Conservation (phyloP, 495 filamentous ascomycete genomes). For the Penicillium pulvis region DNA sequence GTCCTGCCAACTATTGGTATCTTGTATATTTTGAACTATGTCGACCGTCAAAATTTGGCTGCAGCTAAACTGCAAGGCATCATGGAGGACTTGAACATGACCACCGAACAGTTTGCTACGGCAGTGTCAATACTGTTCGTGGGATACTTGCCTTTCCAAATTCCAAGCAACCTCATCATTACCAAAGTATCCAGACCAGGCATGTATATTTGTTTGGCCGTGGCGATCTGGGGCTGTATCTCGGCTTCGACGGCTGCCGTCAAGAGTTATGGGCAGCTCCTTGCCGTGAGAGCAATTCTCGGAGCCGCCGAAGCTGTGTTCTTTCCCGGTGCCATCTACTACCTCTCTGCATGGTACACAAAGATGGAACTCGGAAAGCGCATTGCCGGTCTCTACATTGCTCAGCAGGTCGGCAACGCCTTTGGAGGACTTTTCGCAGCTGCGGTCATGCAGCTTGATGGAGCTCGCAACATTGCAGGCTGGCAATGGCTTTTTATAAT, state of each 20-base stretch:
- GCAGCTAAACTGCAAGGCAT: conserved; percentile 34
- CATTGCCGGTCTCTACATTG: conserved; percentile 59
- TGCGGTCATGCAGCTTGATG: conserved; percentile 53
- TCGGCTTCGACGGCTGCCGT: conserved; percentile 44
- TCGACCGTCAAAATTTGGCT: conserved; percentile 38
- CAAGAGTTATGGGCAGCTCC: conserved; percentile 29
- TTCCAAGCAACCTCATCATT: conserved; percentile 61
- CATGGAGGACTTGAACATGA: conserved; percentile 32
- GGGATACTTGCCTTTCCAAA: conserved; percentile 57
- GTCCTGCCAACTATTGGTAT: conserved; percentile 41
- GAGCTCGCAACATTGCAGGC: conserved; percentile 42
- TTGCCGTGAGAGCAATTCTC: conserved; percentile 40
- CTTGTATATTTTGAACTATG: conserved; percentile 43
- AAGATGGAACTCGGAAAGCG: conserved; percentile 56
- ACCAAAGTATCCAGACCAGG: conserved; percentile 42
- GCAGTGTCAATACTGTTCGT: conserved; percentile 37
- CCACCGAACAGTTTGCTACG: conserved; percentile 30
- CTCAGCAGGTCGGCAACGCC: conserved; percentile 56
- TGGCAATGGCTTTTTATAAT: conserved; percentile 58
- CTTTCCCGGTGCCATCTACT: conserved; percentile 59
- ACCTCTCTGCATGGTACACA: conserved; percentile 60
- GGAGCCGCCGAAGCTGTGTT: conserved; percentile 47
- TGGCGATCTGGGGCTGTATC: conserved; percentile 52
- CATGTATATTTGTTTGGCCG: conserved; percentile 38
- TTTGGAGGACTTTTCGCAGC: conserved; percentile 59